phyloP scores from a whole-genome alignment of 2,329 filamentous ascomycete genomes.

The Colletotrichum tamarilloi region DNA sequence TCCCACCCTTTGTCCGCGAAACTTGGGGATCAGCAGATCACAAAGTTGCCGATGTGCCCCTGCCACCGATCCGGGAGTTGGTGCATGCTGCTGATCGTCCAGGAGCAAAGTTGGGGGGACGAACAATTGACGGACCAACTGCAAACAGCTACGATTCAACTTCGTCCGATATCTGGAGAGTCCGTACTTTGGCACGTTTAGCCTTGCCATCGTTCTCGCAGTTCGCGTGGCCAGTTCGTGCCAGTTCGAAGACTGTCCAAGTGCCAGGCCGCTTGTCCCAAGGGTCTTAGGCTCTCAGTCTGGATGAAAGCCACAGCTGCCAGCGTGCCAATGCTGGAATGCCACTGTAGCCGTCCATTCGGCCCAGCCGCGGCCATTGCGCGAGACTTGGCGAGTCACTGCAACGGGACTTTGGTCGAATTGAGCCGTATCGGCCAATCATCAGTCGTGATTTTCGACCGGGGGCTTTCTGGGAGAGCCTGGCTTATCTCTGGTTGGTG shows the following conservation, averaged over 20 bases:
- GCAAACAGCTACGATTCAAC: not conserved
- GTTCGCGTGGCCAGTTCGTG: not conserved
- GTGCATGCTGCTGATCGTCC: conserved; percentile 9
- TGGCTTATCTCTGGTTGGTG: conserved; percentile 13
- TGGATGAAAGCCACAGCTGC: not conserved
- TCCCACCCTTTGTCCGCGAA: conserved; percentile 10
- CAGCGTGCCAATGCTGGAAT: not conserved
- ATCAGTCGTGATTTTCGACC: not conserved
- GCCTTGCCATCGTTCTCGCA: not conserved
- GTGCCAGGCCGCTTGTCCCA: not conserved
- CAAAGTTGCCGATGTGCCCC: conserved; percentile 17
- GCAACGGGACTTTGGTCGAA: conserved; percentile 12
- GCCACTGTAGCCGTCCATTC: conserved; percentile 18
- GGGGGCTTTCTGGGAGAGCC: not conserved
- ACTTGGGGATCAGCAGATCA: conserved; percentile 12
- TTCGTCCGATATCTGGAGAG: conserved; percentile 16
- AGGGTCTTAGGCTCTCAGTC: not conserved
- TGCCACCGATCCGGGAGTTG: conserved; percentile 30
- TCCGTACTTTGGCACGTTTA: too few relatives aligned
- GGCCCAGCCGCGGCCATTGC: conserved; percentile 16
- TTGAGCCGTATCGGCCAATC: conserved; percentile 12
- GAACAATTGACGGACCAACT: conserved; percentile 3
- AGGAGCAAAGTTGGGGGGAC: not conserved
- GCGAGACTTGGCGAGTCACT: conserved; percentile 27
- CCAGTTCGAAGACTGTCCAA: not conserved